phyloP scores from a whole-genome alignment of 345 rosid species.

The Hirschfeldia incana region DNA sequence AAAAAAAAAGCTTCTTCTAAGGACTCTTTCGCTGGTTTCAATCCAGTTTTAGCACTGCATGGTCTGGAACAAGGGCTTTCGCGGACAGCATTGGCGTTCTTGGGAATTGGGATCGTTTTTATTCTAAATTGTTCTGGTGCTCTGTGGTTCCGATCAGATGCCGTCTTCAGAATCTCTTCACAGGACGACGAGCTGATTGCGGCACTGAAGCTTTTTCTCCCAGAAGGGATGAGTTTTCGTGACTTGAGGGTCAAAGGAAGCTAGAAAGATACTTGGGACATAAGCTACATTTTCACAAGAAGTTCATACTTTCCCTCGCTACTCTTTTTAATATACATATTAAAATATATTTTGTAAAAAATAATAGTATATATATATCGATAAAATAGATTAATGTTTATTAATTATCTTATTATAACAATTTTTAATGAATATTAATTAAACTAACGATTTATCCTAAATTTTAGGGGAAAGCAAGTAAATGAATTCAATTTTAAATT shows the following conservation, averaged over 20 bases:
- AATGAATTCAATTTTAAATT: no score
- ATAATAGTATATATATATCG: no score
- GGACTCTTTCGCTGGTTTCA: neutral
- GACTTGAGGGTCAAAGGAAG: slow-evolving; percentile 59
- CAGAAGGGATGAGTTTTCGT: slow-evolving; percentile 50
- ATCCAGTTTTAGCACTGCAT: slow-evolving; percentile 42
- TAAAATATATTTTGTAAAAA: no score
- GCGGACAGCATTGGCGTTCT: slow-evolving; percentile 19
- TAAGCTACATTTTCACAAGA: no score
- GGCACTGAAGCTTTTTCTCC: slow-evolving; percentile 63
- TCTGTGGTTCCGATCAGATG: slow-evolving; percentile 15
- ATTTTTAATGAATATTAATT: no score
- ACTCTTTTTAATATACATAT: no score
- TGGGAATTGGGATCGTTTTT: neutral
- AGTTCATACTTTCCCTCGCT: no score
- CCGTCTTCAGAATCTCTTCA: slow-evolving; percentile 18
- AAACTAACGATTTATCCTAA: no score
- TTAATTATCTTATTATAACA: no score
- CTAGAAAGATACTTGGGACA: slow-evolving; percentile 33
- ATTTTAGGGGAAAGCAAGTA: no score
- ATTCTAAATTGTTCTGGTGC: slow-evolving; percentile 45
- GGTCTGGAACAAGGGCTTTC: slow-evolving; percentile 41
- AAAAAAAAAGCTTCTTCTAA: neutral
- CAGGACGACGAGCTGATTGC: slow-evolving; percentile 12
- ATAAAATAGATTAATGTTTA: no score